phyloP scores from a whole-genome alignment of 345 rosid genomes.

The Gossypium australe region DNA sequence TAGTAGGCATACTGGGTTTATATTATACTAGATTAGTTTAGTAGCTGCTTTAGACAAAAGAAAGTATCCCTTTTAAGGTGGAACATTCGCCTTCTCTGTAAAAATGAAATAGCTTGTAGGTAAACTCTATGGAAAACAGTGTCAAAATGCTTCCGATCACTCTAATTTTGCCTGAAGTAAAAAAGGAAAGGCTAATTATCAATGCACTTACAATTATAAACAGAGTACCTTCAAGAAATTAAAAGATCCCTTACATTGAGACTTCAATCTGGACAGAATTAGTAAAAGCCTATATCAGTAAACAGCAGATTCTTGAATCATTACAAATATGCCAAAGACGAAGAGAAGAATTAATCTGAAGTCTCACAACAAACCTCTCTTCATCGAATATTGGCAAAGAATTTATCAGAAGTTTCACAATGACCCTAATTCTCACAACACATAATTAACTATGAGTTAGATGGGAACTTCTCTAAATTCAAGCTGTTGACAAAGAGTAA shows the following conservation, averaged over 20 bases:
- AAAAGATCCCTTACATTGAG: neutral
- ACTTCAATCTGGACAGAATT: neutral
- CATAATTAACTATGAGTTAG: neutral
- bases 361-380: neutral
- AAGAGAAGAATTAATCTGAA: neutral
- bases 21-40: neutral
- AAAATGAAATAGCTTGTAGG: neutral
- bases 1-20: neutral
- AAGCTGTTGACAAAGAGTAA: neutral
- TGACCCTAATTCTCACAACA: neutral
- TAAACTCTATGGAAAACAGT: neutral
- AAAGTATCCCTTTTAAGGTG: neutral
- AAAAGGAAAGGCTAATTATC: neutral
- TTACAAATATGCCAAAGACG: neutral
- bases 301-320: constrained; percentile 1
- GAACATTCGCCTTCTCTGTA: neutral
- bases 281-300: neutral
- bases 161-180: neutral
- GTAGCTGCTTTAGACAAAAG: neutral
- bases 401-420: neutral
- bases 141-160: neutral
- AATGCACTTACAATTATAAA: neutral
- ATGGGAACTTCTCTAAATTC: neutral
- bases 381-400: neutral
- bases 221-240: neutral